Conservation (phyloP, 352 stramenopile species). For the Phytophthora pistaciae region DNA sequence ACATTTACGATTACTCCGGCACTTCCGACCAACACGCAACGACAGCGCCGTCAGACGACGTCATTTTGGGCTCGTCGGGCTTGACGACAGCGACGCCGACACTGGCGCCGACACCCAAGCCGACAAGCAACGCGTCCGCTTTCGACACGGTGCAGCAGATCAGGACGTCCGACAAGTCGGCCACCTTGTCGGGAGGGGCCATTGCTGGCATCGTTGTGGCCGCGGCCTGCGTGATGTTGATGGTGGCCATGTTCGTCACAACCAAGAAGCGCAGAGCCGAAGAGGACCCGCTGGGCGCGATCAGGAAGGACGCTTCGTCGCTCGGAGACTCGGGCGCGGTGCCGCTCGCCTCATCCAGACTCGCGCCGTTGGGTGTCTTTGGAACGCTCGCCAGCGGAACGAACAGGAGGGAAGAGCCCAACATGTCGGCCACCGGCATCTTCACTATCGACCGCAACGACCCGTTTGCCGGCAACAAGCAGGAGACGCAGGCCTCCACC, state of each 20-base stretch:
- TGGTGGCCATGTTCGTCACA: conserved; percentile 29
- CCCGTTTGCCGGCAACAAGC: conserved; percentile 2
- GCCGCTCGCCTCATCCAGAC: conserved; percentile 21
- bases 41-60: conserved; percentile 1
- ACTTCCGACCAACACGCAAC: conserved; percentile 15
- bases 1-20: conserved; percentile 12
- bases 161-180: conserved; percentile 3
- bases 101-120: background rate
- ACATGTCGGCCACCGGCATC: conserved; percentile 19
- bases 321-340: conserved; percentile 23
- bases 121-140: conserved; percentile 25
- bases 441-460: conserved; percentile 11
- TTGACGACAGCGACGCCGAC: conserved; percentile 3
- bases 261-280: conserved; percentile 19
- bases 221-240: conserved; percentile 27
- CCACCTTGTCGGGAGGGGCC: conserved; percentile 11
- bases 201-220: conserved; percentile 30
- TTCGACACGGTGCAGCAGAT: conserved; percentile 27
- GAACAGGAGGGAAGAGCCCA: conserved; percentile 6
- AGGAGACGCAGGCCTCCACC: background rate
- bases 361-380: conserved; percentile 25
- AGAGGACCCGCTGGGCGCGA: conserved; percentile 10
- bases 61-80: conserved; percentile 10
- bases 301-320: conserved; percentile 18
- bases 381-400: conserved; percentile 29